Percentiles rank a stretch among this genome's conserved stretches.
These are phyloP conservation scores for Phytopythium cucurbitacearum DNA, from an alignment of 352 stramenopile species.

Conservation along the genomic window DNA sequence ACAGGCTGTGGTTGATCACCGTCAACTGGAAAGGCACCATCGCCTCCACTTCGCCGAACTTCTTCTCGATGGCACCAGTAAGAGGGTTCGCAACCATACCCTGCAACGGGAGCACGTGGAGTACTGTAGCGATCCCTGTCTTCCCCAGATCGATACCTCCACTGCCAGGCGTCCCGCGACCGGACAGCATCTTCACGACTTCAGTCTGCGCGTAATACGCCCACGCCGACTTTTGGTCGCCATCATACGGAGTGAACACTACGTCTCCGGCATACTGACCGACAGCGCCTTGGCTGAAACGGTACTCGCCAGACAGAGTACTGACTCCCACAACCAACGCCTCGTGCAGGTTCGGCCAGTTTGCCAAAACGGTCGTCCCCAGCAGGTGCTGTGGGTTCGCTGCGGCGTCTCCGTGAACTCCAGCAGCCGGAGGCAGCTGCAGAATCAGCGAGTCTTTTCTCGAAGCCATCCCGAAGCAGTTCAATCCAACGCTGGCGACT, in stretches of 20 bases:
- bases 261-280: constrained; percentile 12
- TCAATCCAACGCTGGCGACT: constrained; percentile 79
- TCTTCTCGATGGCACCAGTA: constrained; percentile 93
- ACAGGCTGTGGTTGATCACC: constrained; percentile 87
- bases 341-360: constrained; percentile 99
- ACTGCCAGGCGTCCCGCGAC: constrained; percentile 76
- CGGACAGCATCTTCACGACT: constrained; percentile 65
- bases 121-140: constrained; percentile 49
- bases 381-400: constrained; percentile 37
- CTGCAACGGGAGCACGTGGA: constrained; percentile 87
- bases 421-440: constrained; percentile 29
- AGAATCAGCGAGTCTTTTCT: constrained; percentile 78
- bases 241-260: constrained; percentile 38
- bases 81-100: constrained; percentile 93
- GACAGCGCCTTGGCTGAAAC: constrained; percentile 20
- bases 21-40: constrained; percentile 96
- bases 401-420: constrained; percentile 16
- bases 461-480: constrained; percentile 93
- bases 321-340: constrained; percentile 84
- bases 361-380: constrained; percentile 88
- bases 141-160: constrained; percentile 92
- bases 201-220: constrained; percentile 63
- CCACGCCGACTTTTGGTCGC: constrained; percentile 62
- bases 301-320: constrained; percentile 54
- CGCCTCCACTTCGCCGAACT: constrained; percentile 94